Conservation (phyloP, 2,329 filamentous ascomycete species). For the Trichoderma breve region DNA sequence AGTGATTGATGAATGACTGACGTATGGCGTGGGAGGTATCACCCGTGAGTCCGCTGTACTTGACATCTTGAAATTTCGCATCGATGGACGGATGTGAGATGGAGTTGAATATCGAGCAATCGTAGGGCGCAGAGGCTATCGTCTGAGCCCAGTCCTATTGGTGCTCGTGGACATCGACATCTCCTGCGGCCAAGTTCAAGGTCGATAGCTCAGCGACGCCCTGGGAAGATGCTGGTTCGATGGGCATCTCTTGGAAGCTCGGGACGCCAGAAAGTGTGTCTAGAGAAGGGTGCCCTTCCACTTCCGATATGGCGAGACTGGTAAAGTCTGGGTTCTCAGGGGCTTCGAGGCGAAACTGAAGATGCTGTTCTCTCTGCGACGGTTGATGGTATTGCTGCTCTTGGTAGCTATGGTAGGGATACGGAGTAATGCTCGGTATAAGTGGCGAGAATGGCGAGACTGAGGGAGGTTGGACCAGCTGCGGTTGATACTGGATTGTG, state of each 20-base stretch:
- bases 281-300: not conserved
- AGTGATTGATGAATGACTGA: not conserved
- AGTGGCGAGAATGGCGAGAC: not conserved
- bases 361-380: not conserved
- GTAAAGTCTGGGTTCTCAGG: not conserved
- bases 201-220: not conserved
- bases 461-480: not conserved
- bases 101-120: not conserved
- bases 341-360: not conserved
- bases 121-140: not conserved
- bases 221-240: not conserved
- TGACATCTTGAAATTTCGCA: not conserved
- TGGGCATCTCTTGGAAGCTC: conserved; percentile 5
- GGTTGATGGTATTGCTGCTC: not conserved
- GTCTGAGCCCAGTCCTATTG: not conserved
- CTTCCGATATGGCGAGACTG: not conserved
- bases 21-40: not conserved
- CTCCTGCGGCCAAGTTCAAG: not conserved
- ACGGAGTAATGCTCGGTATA: not conserved
- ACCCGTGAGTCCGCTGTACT: not conserved
- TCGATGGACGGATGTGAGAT: not conserved
- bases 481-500: not conserved
- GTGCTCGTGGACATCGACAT: not conserved
- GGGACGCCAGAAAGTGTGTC: not conserved
- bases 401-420: not conserved